These are phyloP conservation scores for Diospyros kaki DNA, from an alignment of 148 eudicot genomes.

Conservation along the genomic window DNA sequence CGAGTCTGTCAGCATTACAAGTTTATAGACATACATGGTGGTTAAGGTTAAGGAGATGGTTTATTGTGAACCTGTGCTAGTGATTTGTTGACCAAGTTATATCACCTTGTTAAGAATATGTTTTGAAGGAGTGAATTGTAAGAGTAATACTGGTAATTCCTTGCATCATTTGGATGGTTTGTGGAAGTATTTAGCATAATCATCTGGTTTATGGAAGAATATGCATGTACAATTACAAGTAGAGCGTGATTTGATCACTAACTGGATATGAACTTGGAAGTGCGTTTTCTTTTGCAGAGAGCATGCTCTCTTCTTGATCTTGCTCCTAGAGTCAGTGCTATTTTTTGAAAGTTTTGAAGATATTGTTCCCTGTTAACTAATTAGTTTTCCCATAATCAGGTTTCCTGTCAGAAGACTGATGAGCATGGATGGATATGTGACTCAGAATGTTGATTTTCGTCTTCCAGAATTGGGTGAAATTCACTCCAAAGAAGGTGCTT, in stretches of 20 bases:
- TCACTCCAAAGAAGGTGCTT: conserved; percentile 14
- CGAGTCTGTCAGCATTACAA: not conserved
- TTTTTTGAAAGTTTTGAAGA: not conserved
- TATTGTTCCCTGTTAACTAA: not conserved
- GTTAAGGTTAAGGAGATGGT: not conserved
- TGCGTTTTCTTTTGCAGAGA: too few relatives aligned
- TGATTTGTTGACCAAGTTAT: too few relatives aligned
- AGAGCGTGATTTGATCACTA: too few relatives aligned
- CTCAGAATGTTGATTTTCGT: conserved; percentile 9
- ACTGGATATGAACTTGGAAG: too few relatives aligned
- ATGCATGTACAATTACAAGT: too few relatives aligned
- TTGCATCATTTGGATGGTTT: too few relatives aligned
- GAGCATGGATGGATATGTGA: conserved; percentile 11
- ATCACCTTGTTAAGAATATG: too few relatives aligned
- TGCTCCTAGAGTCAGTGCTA: not conserved
- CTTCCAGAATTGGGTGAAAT: conserved; percentile 15
- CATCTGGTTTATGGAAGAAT: too few relatives aligned
- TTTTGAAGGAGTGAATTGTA: too few relatives aligned
- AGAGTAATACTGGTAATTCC: too few relatives aligned
- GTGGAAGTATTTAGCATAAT: too few relatives aligned
- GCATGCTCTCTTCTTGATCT: too few relatives aligned
- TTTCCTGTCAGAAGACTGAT: not conserved
- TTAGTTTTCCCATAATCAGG: conserved; percentile 8
- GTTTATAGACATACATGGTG: not conserved
- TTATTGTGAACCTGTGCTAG: not conserved